Conservation (phyloP, 257 asterid species). For the Salvia miltiorrhiza region DNA sequence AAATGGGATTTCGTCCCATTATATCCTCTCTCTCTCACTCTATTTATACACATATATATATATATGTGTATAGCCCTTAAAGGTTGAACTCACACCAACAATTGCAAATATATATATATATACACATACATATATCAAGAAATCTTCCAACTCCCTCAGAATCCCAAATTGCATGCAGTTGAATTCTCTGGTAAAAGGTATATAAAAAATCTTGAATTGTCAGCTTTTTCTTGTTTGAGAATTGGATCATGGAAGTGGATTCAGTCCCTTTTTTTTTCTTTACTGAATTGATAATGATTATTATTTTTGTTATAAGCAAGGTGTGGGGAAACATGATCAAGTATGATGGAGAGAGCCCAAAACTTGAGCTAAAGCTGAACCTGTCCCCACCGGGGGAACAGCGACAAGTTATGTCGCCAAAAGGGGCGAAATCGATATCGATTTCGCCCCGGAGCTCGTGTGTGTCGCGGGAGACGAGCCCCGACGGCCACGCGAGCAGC, state of each 20-base stretch:
- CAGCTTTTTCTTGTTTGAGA: background rate
- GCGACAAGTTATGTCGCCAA: constrained; percentile 18
- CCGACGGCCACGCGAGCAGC: constrained; percentile 28
- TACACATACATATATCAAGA: constrained; percentile 19
- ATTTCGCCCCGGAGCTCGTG: constrained; percentile 44
- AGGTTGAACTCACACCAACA: constrained; percentile 1
- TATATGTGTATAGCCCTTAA: constrained; percentile 24
- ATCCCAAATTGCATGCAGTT: constrained; percentile 13
- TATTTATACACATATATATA: too few species aligned
- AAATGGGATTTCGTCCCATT: constrained; percentile 12
- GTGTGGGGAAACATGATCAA: constrained; percentile 20
- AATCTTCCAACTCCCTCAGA: background rate
- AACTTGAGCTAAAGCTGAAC: constrained; percentile 43
- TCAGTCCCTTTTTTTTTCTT: too few species aligned
- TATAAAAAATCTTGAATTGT: constrained; percentile 1
- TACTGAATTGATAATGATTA: too few species aligned
- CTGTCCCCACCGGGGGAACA: constrained; percentile 32
- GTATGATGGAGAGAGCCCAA: constrained; percentile 23
- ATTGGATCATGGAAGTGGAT: too few species aligned
- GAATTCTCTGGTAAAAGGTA: constrained; percentile 15
- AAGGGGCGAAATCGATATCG: constrained; percentile 23
- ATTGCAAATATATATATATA: too few species aligned
- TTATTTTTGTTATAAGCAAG: too few species aligned
- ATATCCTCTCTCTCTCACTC: background rate
- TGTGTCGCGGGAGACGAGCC: constrained; percentile 38